Evolutionary conservation across 1,284 basidiomycete species (phyloP), one percentile per base, ranked within the genome.

Genomic region (Neolentinus lepideus): DNA sequence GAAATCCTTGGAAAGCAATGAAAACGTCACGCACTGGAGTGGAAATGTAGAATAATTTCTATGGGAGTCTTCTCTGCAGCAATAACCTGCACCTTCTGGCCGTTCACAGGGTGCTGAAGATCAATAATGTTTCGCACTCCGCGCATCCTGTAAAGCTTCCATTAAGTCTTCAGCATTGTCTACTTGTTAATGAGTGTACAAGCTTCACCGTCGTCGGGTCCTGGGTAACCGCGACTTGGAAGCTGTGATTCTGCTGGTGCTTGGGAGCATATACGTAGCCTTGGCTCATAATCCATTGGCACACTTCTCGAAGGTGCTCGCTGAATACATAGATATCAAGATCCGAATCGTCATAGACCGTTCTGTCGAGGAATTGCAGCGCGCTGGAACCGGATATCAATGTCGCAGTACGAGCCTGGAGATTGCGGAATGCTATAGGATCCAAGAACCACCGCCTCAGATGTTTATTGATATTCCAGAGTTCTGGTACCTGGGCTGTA

Each of bases 381-480:
- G 71, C 71, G 2, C 67, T 66, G 0, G 74, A 75, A 3, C 74
- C 73, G 10, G 73, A 73, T 24, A 76, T 71, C 46, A 74, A 55
- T 29, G 68, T 67, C 9, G 64, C 67, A 0, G 67, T 69, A 9
- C 54, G 57, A 0, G 61, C 63, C 54, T 74, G 74, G 16, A 70
- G 57, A 1, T 56, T 56, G 19, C 72, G 66, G 54, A 75, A 75
- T 0, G 51, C 47, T 0, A 59, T 56, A 26, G 57, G 60, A 24
- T 62, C 53, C 19, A 48, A 26, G 59, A 71, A 68, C 55, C 68
- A 73, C 1, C 61, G 66, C 1, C 35, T 26, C 4, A 73, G 65
- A 11, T 56, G 59, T 14, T 53, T 51, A 38, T 67, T 60, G 51
- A 67, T 58, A 45, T 60, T 59, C 58, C 57, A 63, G 2, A 58